Evolutionary conservation across 2,329 filamentous ascomycete species (phyloP).

Genomic region (Fusarium sp.): DNA sequence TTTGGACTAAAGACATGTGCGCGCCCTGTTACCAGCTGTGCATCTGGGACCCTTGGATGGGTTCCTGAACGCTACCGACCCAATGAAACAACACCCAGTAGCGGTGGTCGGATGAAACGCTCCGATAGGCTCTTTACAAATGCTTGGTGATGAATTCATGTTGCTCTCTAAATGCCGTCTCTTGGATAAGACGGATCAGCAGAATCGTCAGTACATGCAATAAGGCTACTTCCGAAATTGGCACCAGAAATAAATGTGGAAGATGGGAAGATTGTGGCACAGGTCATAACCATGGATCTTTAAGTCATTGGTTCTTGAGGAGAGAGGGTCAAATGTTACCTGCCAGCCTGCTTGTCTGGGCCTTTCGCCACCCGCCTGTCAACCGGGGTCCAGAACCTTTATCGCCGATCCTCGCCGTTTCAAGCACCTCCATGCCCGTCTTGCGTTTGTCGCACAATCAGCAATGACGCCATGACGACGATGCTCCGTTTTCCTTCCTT

Average conservation of each 20-base stretch:
- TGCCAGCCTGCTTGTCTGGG: conserved; percentile 25
- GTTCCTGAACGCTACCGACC: conserved; percentile 20
- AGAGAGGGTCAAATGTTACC: conserved; percentile 7
- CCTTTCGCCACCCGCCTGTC: conserved; percentile 41
- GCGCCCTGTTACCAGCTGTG: conserved; percentile 31
- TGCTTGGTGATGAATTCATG: conserved; percentile 13
- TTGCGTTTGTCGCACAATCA: conserved; percentile 24
- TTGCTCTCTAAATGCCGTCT: not conserved
- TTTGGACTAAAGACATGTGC: conserved; percentile 37
- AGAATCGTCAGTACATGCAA: conserved; percentile 4
- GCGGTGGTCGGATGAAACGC: conserved; percentile 36
- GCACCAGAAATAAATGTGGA: conserved; percentile 26
- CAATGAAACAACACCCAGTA: conserved; percentile 30
- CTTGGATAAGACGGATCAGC: not conserved
- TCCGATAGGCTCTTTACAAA: conserved; percentile 28
- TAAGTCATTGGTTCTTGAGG: conserved; percentile 31
- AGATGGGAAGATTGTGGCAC: conserved; percentile 31
- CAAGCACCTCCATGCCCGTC: conserved; percentile 26
- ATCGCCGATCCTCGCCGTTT: conserved; percentile 39
- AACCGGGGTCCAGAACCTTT: conserved; percentile 39
- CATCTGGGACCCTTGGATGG: conserved; percentile 39
- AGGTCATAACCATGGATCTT: conserved; percentile 24
- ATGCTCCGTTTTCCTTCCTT: conserved; percentile 21
- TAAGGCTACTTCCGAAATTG: conserved; percentile 6
- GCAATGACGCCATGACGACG: conserved; percentile 43